Base-by-base conservation (phyloP, 2,329 filamentous ascomycete species). In the Ophiostoma fasciatum region DNA sequence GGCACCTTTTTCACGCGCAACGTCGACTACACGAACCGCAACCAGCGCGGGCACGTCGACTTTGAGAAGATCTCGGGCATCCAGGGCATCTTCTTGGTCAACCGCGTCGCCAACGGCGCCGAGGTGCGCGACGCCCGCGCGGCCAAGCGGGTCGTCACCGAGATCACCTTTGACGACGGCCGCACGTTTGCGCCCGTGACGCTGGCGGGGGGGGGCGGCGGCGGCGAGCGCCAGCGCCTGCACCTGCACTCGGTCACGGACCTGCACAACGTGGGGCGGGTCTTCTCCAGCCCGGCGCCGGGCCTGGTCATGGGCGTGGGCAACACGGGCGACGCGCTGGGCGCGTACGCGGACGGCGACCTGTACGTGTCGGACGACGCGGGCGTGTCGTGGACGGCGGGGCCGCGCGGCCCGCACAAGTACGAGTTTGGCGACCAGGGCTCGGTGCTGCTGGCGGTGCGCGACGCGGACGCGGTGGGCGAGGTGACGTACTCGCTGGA, bases 351-450 rank as follows among this genome's bases (percentile, higher is more conserved):
- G 4, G 72, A 94, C 9, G 78, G 84, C 11, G 74, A 82, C 52
- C 70, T 94, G 1, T 96, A 77, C 51, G 74, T 96, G 19, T 98
- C 90, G 0, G 82, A 94, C 50, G 76, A 96, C 56, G 88, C 87
- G 15, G 90, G 90, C 28, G 60, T 83, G 41, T 87, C 76, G 2
- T 98, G 92, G 90, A 72, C 64, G 26, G 64, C 76, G 51, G 71
- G 77, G 1, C 66, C 82, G 5, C 65, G 85, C 13, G 82, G 83
- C 15, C 81, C 87, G 11, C 85, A 96, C 60, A 90, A 92, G 54
- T 98, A 93, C 56, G 87, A 94, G 51, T 92, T 96, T 54, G 90
- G 90, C 36, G 88, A 94, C 48, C 80, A 92, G 46, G 90, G 90
- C 2, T 85, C 85, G 13, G 71, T 98, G 15, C 63, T 98, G 21